These are phyloP conservation scores for Diplodia intermedia DNA, from an alignment of 2,329 filamentous ascomycete species.

Conservation along the genomic window DNA sequence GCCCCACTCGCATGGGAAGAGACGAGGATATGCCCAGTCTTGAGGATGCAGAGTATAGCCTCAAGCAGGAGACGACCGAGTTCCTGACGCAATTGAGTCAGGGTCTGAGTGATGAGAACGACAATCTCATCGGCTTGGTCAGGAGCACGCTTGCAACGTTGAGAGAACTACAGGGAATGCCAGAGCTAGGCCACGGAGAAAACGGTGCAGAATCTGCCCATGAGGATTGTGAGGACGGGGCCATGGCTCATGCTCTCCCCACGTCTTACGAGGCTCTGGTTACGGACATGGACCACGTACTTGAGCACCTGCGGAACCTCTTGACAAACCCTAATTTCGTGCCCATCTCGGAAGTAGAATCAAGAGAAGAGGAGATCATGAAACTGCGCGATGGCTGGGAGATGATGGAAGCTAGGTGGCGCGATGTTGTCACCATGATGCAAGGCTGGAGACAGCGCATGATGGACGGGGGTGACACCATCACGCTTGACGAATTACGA, in stretches of 20 bases:
- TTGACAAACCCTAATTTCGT: constrained; percentile 97
- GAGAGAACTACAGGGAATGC: constrained; percentile 66
- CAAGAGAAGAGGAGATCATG: constrained; percentile 90
- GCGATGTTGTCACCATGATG: constrained; percentile 87
- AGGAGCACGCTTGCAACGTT: constrained; percentile 74
- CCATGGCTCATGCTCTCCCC: constrained; percentile 57
- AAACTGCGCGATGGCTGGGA: constrained; percentile 86
- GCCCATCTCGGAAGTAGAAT: constrained; percentile 88
- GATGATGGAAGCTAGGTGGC: constrained; percentile 90
- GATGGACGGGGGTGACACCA: constrained; percentile 70
- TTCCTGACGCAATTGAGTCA: constrained; percentile 87
- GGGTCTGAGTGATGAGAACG: constrained; percentile 89
- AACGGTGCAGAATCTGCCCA: constrained; percentile 37
- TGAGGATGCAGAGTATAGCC: constrained; percentile 67
- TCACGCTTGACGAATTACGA: constrained; percentile 67
- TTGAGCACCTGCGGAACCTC: constrained; percentile 81
- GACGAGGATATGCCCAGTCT: constrained; percentile 60
- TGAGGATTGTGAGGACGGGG: constrained; percentile 40
- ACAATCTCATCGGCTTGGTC: constrained; percentile 75
- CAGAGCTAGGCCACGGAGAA: constrained; percentile 43
- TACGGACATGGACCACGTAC: constrained; percentile 74
- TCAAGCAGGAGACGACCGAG: constrained; percentile 87
- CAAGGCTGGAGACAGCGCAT: constrained; percentile 89
- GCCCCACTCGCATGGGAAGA: constrained; percentile 53
- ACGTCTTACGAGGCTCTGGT: constrained; percentile 73